These are phyloP conservation scores for Tolypocladium nubicola DNA, from an alignment of 2,329 filamentous ascomycete species.

Conservation along the genomic window DNA sequence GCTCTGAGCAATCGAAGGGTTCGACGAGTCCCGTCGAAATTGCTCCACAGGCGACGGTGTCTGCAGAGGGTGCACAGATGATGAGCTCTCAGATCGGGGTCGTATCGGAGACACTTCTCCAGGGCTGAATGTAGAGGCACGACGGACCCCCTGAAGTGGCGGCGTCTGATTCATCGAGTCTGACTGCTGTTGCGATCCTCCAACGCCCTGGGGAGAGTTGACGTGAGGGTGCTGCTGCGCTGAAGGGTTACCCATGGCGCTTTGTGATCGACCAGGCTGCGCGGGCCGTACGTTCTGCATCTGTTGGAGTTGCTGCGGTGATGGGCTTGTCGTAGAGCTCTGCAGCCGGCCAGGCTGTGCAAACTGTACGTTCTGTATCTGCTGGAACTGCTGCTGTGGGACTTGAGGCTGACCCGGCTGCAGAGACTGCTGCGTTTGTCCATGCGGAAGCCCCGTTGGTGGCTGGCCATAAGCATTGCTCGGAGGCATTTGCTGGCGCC, in stretches of 20 bases:
- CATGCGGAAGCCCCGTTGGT: background rate
- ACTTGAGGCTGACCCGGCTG: background rate
- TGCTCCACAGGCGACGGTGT: conserved; percentile 8
- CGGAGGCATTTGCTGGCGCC: background rate
- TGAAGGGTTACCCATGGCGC: background rate
- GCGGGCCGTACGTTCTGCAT: background rate
- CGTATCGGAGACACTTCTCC: conserved; percentile 6
- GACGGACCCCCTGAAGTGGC: conserved; percentile 1
- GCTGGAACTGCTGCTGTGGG: background rate
- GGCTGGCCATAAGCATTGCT: background rate
- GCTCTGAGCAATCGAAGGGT: conserved; percentile 1
- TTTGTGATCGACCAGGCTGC: conserved; percentile 3
- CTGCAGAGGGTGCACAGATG: conserved; percentile 5
- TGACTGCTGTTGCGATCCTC: background rate
- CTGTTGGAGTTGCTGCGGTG: background rate
- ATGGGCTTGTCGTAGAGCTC: too few species aligned
- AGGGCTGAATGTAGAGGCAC: conserved; percentile 2
- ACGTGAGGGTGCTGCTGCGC: background rate
- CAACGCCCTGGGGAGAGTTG: background rate
- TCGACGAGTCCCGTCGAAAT: conserved; percentile 5
- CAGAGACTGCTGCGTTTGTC: background rate
- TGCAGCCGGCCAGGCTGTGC: background rate
- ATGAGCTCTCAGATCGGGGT: conserved; percentile 6
- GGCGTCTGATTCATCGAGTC: background rate
- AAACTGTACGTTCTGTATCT: background rate